Base-by-base conservation (phyloP, 192 early-diverging fungal species). In the Coemansia sp. region DNA sequence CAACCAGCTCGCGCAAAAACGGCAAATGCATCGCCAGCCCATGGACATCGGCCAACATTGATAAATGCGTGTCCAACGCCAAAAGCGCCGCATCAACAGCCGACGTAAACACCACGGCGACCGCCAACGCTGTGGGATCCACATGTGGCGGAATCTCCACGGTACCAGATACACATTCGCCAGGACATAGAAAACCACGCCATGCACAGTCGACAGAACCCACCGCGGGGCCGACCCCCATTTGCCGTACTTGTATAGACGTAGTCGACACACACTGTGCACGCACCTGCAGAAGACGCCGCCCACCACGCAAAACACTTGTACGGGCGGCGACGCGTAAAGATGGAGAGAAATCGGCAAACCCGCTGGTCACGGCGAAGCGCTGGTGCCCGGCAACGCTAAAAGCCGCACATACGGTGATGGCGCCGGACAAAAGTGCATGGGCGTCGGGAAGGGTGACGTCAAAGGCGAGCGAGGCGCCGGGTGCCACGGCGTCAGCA, bases 321-420 rank as follows among this genome's bases (percentile, higher is more conserved):
- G 41, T 2, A 5, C 11, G 4, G 36, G 43, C 18, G 28, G 36
- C 34, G 1, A 63, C 9, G 22, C 43, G 61, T 28, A 63, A 9
- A 14, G 68, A 65, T 51, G 65, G 71, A 52, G 57, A 12, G 11
- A 74, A 54, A 2, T 82, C 79, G 1, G 74, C 68, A 2, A 55
- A 12, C 3, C 54, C 58, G 56, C 45, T 39, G 32, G 58, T 28
- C 61, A 18, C n/a, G 48, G 39, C 39, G 20, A 56, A 28, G 4
- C 22, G 54, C 54, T 5, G 15, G 32, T 32, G 55, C 2, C 45
- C 45, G 14, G 9, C 45, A 3, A 48, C 20, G 32, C 33, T 35
- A 43, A 61, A 72, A 58, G 71, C 68, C 0, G 75, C 75, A 33
- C 64, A 71, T 33, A 71, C 71, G 0, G 66, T 65, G 8, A 74